A percentile compares a stretch with the other conserved stretches of the same genome.
phyloP scores from a whole-genome alignment of 306 rosid genomes.

The Dalbergia cultrata region DNA sequence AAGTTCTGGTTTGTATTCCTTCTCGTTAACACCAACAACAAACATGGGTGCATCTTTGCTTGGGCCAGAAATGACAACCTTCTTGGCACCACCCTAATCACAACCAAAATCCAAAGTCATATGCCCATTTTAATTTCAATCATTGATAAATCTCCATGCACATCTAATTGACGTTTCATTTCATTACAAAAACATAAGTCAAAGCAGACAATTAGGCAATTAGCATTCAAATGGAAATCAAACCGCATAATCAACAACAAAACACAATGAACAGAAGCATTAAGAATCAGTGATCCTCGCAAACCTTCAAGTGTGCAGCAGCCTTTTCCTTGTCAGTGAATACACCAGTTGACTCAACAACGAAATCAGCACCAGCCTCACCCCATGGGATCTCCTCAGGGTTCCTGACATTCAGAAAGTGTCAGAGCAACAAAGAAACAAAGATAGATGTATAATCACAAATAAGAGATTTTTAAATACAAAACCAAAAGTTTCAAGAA shows the following conservation, averaged over 20 bases:
- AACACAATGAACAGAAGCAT: not conserved
- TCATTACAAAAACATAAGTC: too few species aligned
- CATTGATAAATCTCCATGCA: not conserved
- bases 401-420: slow-evolving; percentile 53
- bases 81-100: slow-evolving; percentile 94
- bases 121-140: slow-evolving; percentile 4
- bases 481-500: not conserved
- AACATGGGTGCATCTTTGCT: slow-evolving; percentile 99
- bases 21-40: slow-evolving; percentile 96
- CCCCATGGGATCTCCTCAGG: slow-evolving; percentile 97
- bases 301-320: slow-evolving; percentile 90
- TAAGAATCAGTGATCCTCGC: not conserved
- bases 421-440: not conserved
- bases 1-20: slow-evolving; percentile 81
- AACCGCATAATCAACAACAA: not conserved
- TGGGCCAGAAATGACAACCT: slow-evolving; percentile 97
- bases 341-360: slow-evolving; percentile 87
- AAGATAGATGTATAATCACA: not conserved
- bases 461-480: slow-evolving; percentile 2
- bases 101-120: slow-evolving; percentile 37
- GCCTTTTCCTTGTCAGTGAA: slow-evolving; percentile 94
- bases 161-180: not conserved
- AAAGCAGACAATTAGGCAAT: not conserved
- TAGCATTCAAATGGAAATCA: not conserved
- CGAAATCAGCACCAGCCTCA: slow-evolving; percentile 71